Conservation (phyloP, 345 rosid species). For the Camelina sativa region DNA sequence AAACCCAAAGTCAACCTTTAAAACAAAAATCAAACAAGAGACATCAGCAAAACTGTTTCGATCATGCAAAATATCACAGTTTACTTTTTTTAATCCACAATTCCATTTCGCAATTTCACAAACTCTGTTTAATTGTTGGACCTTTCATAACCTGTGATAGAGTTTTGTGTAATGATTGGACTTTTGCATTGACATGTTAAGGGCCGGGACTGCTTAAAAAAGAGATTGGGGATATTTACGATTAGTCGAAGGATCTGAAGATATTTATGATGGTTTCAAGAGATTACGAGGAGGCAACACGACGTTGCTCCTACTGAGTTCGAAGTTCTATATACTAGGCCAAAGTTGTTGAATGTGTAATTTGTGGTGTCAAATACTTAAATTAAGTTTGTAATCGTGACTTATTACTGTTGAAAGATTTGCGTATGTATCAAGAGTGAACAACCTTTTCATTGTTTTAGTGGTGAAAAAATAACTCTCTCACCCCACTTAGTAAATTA, state of each 20-base stretch:
- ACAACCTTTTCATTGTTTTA: neutral
- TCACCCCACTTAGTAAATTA: neutral
- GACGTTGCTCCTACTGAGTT: slow-evolving; percentile 24
- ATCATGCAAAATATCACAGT: neutral
- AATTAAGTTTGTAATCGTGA: neutral
- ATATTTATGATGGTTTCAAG: slow-evolving; percentile 8
- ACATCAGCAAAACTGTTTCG: neutral
- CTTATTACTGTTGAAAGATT: neutral
- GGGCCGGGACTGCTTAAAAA: slow-evolving; percentile 35
- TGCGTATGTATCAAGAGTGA: neutral
- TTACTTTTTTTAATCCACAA: too few relatives aligned
- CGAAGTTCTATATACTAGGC: slow-evolving; percentile 2
- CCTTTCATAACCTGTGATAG: neutral
- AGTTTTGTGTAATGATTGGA: neutral
- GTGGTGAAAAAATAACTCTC: neutral
- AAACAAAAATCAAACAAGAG: neutral
- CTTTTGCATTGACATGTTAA: slow-evolving; percentile 33
- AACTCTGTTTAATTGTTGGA: neutral
- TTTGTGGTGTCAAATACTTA: neutral
- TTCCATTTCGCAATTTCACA: neutral
- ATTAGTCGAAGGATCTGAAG: slow-evolving; percentile 22
- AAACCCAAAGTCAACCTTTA: neutral
- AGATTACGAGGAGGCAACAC: slow-evolving; percentile 18
- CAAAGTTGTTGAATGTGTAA: slow-evolving; percentile 4
- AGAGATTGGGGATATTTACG: slow-evolving; percentile 34